Evolutionary conservation across 1,284 basidiomycete genomes (phyloP).

Genomic region (Ustilago bromivora): DNA sequence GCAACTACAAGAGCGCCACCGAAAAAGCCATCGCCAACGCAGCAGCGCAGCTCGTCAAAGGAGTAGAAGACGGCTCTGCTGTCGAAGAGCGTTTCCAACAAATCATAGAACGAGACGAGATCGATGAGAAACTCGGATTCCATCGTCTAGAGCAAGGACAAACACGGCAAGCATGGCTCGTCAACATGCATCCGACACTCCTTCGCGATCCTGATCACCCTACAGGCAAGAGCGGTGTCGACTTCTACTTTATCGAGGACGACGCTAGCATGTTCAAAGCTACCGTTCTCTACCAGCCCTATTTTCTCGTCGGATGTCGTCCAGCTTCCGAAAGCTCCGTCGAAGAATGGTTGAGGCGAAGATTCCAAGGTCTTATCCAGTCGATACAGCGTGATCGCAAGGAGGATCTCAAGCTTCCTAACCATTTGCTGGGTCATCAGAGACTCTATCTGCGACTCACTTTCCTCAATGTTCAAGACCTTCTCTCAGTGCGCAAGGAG

Average conservation of each 20-base stretch:
- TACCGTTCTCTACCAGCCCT: constrained; percentile 92
- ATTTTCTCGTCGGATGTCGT: constrained; percentile 89
- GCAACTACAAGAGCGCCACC: constrained; percentile 45
- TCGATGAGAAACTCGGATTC: constrained; percentile 95
- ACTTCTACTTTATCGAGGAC: constrained; percentile 98
- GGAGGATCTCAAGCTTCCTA: constrained; percentile 94
- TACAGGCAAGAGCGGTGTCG: constrained; percentile 78
- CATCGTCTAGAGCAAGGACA: constrained; percentile 64
- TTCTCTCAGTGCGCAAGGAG: constrained; percentile 87
- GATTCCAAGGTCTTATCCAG: constrained; percentile 86
- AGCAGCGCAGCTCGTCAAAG: constrained; percentile 50
- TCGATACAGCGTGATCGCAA: constrained; percentile 82
- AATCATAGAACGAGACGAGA: constrained; percentile 76
- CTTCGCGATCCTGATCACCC: constrained; percentile 76
- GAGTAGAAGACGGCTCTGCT: constrained; percentile 62
- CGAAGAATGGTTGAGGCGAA: constrained; percentile 95
- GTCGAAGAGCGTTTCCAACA: constrained; percentile 67
- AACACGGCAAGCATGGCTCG: constrained; percentile 78
- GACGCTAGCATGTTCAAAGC: constrained; percentile 96
- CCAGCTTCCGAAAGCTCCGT: constrained; percentile 86
- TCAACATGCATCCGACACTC: constrained; percentile 98
- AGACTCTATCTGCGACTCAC: constrained; percentile 88
- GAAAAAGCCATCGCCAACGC: constrained; percentile 53
- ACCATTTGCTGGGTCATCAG: constrained; percentile 92
- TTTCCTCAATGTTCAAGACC: constrained; percentile 92